A percentile compares a stretch with the other conserved stretches of the same genome.
Evolutionary conservation across 2,329 filamentous ascomycete genomes (phyloP).

Genomic region (Teratosphaeria gauchensis): DNA sequence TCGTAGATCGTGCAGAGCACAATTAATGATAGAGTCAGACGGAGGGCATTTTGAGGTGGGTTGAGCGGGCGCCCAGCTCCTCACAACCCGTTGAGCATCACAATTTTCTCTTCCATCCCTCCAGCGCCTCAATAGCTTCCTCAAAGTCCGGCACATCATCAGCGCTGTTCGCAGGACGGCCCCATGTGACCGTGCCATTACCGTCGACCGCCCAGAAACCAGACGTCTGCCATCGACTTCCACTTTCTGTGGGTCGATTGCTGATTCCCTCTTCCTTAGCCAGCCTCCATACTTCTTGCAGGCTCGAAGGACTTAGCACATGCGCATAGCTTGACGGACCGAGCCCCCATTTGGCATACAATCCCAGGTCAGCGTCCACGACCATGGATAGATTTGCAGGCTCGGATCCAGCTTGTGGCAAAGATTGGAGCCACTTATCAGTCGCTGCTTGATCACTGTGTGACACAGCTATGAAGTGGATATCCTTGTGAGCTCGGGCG

Average conservation of each 20-base stretch:
- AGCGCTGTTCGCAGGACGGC: constrained; percentile 33
- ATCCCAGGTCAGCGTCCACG: constrained; percentile 49
- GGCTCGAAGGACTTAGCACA: constrained; percentile 48
- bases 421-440: constrained; percentile 45
- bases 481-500: constrained; percentile 40
- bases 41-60: too few relatives aligned
- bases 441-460: constrained; percentile 48
- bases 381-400: constrained; percentile 50
- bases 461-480: constrained; percentile 54
- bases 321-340: constrained; percentile 54
- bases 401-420: constrained; percentile 37
- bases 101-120: too few relatives aligned
- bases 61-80: too few relatives aligned
- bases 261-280: constrained; percentile 56
- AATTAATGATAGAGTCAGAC: too few relatives aligned
- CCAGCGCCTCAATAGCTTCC: constrained; percentile 30
- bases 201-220: constrained; percentile 55
- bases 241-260: constrained; percentile 56
- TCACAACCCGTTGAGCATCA: too few relatives aligned
- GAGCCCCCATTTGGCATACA: constrained; percentile 58
- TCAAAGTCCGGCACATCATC: constrained; percentile 48
- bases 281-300: constrained; percentile 50
- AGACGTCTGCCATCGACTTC: constrained; percentile 58
- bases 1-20: too few relatives aligned
- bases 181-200: constrained; percentile 46